Percentiles rank a stretch among this genome's conserved stretches.
Conservation (phyloP, 148 eudicot species). For the Nepenthes mirabilis region DNA sequence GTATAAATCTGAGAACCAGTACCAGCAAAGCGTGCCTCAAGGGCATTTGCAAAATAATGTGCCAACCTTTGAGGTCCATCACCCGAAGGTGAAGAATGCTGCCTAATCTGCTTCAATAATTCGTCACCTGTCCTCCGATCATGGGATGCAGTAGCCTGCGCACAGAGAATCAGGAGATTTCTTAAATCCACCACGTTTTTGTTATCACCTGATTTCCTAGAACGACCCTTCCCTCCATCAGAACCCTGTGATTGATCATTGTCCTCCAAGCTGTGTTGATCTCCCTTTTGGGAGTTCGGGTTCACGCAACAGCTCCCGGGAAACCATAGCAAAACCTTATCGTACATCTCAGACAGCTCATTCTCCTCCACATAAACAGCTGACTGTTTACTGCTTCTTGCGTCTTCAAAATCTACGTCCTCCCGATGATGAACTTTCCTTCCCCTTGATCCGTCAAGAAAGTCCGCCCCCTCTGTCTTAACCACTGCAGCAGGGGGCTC, state of each 20-base stretch:
- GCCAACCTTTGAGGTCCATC: constrained; percentile 17
- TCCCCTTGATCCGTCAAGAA: constrained; percentile 14
- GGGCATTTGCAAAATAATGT: constrained; percentile 19
- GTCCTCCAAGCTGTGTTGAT: not conserved
- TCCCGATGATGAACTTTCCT: constrained; percentile 30
- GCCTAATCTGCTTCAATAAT: constrained; percentile 20
- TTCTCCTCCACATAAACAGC: constrained; percentile 18
- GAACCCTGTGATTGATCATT: not conserved
- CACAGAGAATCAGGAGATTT: constrained; percentile 18
- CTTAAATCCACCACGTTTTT: constrained; percentile 18
- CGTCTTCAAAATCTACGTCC: constrained; percentile 23
- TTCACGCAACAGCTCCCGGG: not conserved
- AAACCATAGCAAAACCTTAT: constrained; percentile 9
- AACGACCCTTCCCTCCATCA: not conserved
- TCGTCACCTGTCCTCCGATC: constrained; percentile 14
- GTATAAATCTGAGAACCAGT: constrained; percentile 16
- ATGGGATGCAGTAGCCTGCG: constrained; percentile 17
- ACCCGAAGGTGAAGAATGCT: constrained; percentile 18
- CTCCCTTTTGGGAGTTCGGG: too few species aligned
- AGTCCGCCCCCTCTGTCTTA: constrained; percentile 15
- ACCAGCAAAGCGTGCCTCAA: constrained; percentile 21
- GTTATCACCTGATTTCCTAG: constrained; percentile 8
- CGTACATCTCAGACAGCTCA: constrained; percentile 19
- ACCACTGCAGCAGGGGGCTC: constrained; percentile 4
- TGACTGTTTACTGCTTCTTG: constrained; percentile 37